Evolutionary conservation across 2,329 filamentous ascomycete species (phyloP), one percentile per base, ranked within the genome.

Genomic region (Diplodia corticola): DNA sequence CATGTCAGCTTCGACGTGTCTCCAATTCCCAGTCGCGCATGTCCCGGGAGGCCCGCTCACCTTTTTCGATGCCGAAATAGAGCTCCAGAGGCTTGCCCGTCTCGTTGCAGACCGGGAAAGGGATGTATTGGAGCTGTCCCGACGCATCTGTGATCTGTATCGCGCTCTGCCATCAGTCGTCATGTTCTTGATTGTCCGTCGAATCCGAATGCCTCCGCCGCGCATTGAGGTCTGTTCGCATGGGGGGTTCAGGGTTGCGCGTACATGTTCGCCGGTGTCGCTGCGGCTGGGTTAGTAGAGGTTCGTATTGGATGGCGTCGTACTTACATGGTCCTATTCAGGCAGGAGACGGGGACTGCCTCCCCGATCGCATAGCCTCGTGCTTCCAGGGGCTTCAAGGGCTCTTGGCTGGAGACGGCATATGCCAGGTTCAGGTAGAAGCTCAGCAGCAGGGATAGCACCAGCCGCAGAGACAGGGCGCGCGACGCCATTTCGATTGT

Each of bases 31-130:
- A n/a, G n/a, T n/a, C n/a, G n/a, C n/a, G n/a, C n/a, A n/a, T n/a
- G n/a, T n/a, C n/a, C n/a, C n/a, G n/a, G 50, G 15, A 30, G 20
- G 50, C 33, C 10, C 40, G 51, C 57, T 24, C 51, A 80, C 80
- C 81, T 70, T 79, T 79, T 76, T 94, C 91, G 71, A 91, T 80
- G 76, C 93, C 93, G 81, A 97, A 98, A 77, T 87, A 85, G 76
- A 99, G 89, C 73, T 95, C 88, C 72, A 99, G 88, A 0, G 93
- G 89, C 59, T 86, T 85, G 50, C 84, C 84, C 13, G 95, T 98
- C 79, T 98, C 95, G 79, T 93, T 91, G 85, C 95, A 98, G 37
- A 85, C 84, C 26, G 91, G 91, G 79, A 98, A 98, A 46, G 94
- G 92, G 51, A 95, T 89, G 84, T 95, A 98, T 84, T 96, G 86